Conservation (phyloP, 2,329 filamentous ascomycete genomes). For the Fusarium musae region DNA sequence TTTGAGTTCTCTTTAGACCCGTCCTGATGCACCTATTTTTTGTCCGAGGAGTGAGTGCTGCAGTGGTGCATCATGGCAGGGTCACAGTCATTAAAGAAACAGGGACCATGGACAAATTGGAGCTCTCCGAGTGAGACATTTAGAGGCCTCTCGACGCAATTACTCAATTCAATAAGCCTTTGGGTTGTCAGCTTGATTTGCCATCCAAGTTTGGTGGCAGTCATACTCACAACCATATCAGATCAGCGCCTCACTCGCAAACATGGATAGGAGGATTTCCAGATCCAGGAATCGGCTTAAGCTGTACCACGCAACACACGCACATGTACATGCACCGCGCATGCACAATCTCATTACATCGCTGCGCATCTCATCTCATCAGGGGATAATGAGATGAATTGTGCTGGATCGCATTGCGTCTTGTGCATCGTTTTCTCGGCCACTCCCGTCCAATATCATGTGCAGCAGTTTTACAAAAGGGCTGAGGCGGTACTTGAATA, state of each 20-base stretch:
- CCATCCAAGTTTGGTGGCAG: not conserved
- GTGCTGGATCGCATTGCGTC: conserved; percentile 39
- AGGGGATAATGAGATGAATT: conserved; percentile 16
- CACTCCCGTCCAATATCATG: conserved; percentile 35
- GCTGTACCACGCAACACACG: conserved; percentile 39
- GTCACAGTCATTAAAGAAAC: conserved; percentile 23
- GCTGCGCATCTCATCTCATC: not conserved
- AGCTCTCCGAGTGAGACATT: conserved; percentile 37
- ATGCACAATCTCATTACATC: conserved; percentile 11
- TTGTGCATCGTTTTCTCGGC: conserved; percentile 38
- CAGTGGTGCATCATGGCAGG: conserved; percentile 18
- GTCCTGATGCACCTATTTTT: conserved; percentile 39
- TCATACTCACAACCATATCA: not conserved
- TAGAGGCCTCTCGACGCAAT: conserved; percentile 26
- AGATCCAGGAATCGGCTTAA: conserved; percentile 33
- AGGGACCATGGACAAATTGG: conserved; percentile 37
- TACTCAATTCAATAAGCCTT: conserved; percentile 20
- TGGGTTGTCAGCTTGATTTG: conserved; percentile 21
- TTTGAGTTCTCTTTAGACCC: conserved; percentile 30
- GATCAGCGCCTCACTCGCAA: conserved; percentile 10
- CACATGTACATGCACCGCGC: conserved; percentile 5
- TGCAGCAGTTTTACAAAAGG: conserved; percentile 21
- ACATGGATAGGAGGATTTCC: conserved; percentile 29
- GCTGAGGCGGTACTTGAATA: conserved; percentile 25
- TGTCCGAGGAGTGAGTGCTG: conserved; percentile 1